phyloP scores from a whole-genome alignment of 2,329 filamentous ascomycete species.

The Exophiala dermatitidis region DNA sequence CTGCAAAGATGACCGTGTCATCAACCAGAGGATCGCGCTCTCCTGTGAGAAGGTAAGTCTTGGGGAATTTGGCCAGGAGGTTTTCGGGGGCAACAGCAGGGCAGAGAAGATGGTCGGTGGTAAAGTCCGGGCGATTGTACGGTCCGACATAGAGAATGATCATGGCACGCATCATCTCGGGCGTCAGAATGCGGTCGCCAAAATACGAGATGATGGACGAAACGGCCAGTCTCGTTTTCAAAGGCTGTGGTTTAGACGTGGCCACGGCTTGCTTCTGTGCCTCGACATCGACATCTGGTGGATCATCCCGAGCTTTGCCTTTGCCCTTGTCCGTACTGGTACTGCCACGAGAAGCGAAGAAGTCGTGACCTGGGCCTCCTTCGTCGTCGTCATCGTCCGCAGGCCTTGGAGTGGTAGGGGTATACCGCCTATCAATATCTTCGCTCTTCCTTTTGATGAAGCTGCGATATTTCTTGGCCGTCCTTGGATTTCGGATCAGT shows the following conservation, averaged over 20 bases:
- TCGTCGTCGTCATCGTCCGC: conserved; percentile 62
- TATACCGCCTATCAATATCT: conserved; percentile 57
- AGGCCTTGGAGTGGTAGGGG: conserved; percentile 70
- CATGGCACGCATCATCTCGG: conserved; percentile 99
- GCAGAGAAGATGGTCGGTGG: conserved; percentile 81
- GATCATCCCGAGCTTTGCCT: conserved; percentile 17
- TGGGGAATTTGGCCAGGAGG: conserved; percentile 79
- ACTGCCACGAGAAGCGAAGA: conserved; percentile 30
- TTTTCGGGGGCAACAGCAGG: conserved; percentile 82
- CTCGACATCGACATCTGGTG: conserved; percentile 29
- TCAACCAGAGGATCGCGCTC: conserved; percentile 94
- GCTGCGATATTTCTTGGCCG: conserved; percentile 57
- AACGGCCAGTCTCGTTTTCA: conserved; percentile 83
- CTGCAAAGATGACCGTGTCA: conserved; percentile 93
- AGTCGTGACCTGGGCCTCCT: conserved; percentile 18
- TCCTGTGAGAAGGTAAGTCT: conserved; percentile 87
- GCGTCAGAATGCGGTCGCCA: conserved; percentile 86
- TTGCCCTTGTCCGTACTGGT: conserved; percentile 20
- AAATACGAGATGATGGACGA: conserved; percentile 98
- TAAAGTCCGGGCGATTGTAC: conserved; percentile 86
- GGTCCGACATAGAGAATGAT: conserved; percentile 96
- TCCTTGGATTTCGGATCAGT: conserved; percentile 65
- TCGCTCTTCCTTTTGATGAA: conserved; percentile 79
- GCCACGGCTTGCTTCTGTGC: conserved; percentile 33
- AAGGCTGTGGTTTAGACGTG: conserved; percentile 39